These are phyloP conservation scores for Pichia kluyveri DNA, from an alignment of 805 yeast species.

Conservation along the genomic window DNA sequence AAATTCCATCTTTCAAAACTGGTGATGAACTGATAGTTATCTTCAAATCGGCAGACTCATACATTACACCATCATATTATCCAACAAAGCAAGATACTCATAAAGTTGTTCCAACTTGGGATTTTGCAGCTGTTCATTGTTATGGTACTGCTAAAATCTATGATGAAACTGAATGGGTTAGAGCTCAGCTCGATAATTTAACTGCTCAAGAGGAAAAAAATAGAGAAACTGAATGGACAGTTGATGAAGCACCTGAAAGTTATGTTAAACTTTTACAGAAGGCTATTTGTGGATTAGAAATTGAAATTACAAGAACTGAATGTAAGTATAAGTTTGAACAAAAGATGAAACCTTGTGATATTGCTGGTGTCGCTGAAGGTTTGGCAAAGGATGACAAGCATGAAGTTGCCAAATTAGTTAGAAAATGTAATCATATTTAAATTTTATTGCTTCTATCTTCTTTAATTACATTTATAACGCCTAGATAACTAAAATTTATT, in stretches of 20 bases:
- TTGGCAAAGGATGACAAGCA: constrained; percentile 22
- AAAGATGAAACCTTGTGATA: constrained; percentile 32
- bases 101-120: constrained; percentile 67
- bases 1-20: constrained; percentile 31
- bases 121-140: constrained; percentile 48
- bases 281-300: constrained; percentile 47
- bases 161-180: constrained; percentile 38
- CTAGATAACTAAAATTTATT: too few species aligned
- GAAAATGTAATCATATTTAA: constrained; percentile 1
- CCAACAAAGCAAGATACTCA: constrained; percentile 46
- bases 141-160: constrained; percentile 40
- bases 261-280: constrained; percentile 36
- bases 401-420: constrained; percentile 7
- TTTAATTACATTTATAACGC: too few species aligned
- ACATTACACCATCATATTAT: constrained; percentile 54
- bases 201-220: constrained; percentile 39
- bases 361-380: constrained; percentile 44
- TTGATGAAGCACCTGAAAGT: constrained; percentile 46
- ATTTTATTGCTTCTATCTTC: too few species aligned
- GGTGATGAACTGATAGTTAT: constrained; percentile 37
- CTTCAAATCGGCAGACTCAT: constrained; percentile 43
- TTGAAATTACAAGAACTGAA: constrained; percentile 37
- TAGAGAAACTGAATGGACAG: constrained; percentile 39
- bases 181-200: constrained; percentile 34
- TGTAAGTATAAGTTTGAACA: constrained; percentile 56